phyloP scores from a whole-genome alignment of 2,329 filamentous ascomycete genomes.

The Colletotrichum endophyticum region DNA sequence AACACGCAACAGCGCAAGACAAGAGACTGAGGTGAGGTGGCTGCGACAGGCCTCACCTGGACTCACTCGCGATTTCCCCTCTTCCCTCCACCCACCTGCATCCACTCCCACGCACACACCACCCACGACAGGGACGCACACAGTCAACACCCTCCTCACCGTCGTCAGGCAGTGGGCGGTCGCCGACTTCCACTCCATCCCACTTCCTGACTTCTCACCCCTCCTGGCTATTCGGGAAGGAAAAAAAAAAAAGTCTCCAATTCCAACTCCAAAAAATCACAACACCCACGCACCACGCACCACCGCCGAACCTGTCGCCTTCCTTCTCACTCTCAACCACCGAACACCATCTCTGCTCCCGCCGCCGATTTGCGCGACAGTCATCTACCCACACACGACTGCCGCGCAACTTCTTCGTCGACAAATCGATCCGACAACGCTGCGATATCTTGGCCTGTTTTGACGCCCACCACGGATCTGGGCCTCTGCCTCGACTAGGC shows the following conservation, averaged over 20 bases:
- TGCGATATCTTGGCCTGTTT: constrained; percentile 17
- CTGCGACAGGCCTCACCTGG: constrained; percentile 6
- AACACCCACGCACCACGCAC: constrained; percentile 11
- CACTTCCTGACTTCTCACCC: constrained; percentile 14
- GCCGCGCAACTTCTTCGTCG: not conserved
- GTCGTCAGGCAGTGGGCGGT: not conserved
- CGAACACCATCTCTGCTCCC: not conserved
- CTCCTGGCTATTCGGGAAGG: not conserved
- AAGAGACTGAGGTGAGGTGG: not conserved
- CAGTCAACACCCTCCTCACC: not conserved
- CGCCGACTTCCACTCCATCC: constrained; percentile 5
- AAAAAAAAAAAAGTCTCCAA: constrained; percentile 20
- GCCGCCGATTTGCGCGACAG: not conserved
- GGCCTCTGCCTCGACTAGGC: constrained; percentile 22
- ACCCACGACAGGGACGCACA: not conserved
- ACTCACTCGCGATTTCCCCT: constrained; percentile 17
- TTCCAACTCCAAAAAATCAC: constrained; percentile 19
- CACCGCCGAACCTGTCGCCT: not conserved
- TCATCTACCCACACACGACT: not conserved
- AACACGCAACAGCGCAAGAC: not conserved
- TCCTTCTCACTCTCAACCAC: not conserved
- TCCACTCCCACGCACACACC: constrained; percentile 9
- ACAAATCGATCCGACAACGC: not conserved
- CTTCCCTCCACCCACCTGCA: constrained; percentile 7
- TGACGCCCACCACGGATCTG: constrained; percentile 9